Percentiles rank a stretch among this genome's conserved stretches.
Evolutionary conservation across 2,329 filamentous ascomycete genomes (phyloP).

Genomic region (Paraphaeosphaeria sporulosa): DNA sequence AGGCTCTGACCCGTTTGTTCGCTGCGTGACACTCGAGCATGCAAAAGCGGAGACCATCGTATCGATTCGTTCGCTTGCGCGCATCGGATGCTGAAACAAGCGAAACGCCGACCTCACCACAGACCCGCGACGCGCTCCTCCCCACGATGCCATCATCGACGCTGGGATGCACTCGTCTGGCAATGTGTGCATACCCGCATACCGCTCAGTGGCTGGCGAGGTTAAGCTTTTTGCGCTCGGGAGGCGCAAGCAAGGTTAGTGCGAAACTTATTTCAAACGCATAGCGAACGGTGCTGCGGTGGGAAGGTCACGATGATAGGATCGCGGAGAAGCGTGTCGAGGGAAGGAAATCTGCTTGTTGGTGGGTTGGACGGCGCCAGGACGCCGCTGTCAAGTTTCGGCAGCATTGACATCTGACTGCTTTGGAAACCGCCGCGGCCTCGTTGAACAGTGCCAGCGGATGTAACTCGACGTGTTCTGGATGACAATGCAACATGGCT

Average conservation of each 20-base stretch:
- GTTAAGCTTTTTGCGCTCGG: background rate
- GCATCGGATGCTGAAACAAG: conserved; percentile 18
- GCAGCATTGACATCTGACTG: background rate
- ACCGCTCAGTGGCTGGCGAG: background rate
- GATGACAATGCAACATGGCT: background rate
- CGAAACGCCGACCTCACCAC: conserved; percentile 17
- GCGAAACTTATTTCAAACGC: conserved; percentile 6
- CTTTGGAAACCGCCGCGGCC: background rate
- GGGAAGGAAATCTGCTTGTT: too few relatives aligned
- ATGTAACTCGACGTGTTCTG: background rate
- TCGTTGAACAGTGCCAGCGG: background rate
- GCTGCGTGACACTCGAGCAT: background rate
- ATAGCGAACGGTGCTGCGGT: background rate
- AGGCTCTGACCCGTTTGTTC: too few relatives aligned
- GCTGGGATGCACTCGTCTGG: background rate
- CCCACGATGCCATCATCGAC: conserved; percentile 8
- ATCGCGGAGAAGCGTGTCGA: background rate
- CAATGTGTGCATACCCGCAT: background rate
- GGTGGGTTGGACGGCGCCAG: background rate
- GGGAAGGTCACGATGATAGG: background rate
- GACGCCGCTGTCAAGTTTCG: conserved; percentile 10
- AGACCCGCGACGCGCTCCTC: background rate
- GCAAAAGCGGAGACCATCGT: background rate
- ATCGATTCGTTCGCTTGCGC: too few relatives aligned
- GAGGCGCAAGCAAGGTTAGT: conserved; percentile 1